These are phyloP conservation scores for Cunninghamia lanceolata DNA, from an alignment of 75 land plant genomes.

Conservation along the genomic window DNA sequence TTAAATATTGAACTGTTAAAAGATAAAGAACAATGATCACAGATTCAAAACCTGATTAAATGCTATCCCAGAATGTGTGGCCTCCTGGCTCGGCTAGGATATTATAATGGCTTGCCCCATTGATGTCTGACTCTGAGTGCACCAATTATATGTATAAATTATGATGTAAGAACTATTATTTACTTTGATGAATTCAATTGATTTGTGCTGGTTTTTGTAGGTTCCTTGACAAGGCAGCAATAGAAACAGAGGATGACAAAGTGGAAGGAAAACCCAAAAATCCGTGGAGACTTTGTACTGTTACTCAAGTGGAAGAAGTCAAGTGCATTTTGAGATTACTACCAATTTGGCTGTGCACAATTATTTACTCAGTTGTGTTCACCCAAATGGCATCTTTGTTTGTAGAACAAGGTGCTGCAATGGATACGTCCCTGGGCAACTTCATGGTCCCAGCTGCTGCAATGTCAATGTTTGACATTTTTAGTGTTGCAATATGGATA, in stretches of 20 bases:
- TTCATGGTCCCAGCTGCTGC: conserved; percentile 71
- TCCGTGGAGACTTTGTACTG: conserved; percentile 65
- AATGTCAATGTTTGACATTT: conserved; percentile 64
- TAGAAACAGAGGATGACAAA: conserved; percentile 14
- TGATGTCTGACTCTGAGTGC: too few species aligned
- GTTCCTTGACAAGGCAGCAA: conserved; percentile 69
- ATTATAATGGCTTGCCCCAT: too few species aligned
- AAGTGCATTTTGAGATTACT: conserved; percentile 57
- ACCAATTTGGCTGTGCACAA: conserved; percentile 67
- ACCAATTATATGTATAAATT: too few species aligned
- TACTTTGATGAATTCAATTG: too few species aligned
- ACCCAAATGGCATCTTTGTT: conserved; percentile 65
- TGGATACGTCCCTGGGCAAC: conserved; percentile 37
- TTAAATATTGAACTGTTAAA: too few species aligned
- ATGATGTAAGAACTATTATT: too few species aligned
- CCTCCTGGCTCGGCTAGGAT: too few species aligned
- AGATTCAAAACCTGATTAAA: too few species aligned
- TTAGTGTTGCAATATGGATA: conserved; percentile 44
- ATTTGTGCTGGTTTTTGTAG: conserved; percentile 27
- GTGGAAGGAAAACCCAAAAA: conserved; percentile 2
- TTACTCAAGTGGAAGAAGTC: conserved; percentile 74
- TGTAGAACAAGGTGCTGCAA: conserved; percentile 76
- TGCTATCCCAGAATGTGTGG: too few species aligned
- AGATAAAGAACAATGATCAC: too few species aligned
- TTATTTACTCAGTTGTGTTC: conserved; percentile 56